Conservation (phyloP, 495 filamentous ascomycete genomes). For the Trichoderma orchidacearum region DNA sequence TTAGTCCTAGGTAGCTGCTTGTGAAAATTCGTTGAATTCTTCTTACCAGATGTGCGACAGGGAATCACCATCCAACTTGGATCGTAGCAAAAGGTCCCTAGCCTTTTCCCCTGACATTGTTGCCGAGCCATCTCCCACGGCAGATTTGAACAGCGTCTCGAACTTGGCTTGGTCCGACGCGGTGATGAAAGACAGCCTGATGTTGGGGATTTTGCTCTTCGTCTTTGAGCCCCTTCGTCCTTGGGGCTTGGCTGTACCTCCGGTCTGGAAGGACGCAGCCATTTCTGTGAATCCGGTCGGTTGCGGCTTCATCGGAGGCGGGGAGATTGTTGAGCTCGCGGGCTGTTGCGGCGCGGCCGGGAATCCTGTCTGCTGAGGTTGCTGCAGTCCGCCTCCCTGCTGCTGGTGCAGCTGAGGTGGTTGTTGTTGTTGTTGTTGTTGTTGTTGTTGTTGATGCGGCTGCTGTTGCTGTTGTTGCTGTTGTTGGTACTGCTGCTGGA, state of each 20-base stretch:
- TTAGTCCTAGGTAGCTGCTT: no score
- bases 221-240: conserved; percentile 22
- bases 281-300: conserved; percentile 66
- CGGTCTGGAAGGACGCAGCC: conserved; percentile 68
- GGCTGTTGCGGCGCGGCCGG: conserved; percentile 8
- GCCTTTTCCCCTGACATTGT: conserved; percentile 89
- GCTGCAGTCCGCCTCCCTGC: conserved; percentile 16
- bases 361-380: conserved; percentile 18
- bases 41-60: conserved; percentile 74
- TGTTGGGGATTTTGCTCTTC: conserved; percentile 74
- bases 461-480: conserved; percentile 28
- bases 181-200: conserved; percentile 89
- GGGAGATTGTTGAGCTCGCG: conserved; percentile 13
- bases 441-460: conserved; percentile 25
- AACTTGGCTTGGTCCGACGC: conserved; percentile 94
- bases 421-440: conserved; percentile 30
- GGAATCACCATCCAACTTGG: conserved; percentile 68
- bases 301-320: conserved; percentile 46
- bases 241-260: conserved; percentile 37
- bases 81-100: conserved; percentile 74
- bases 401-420: conserved; percentile 24
- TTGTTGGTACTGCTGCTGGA: conserved; percentile 30
- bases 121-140: conserved; percentile 67
- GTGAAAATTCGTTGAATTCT: not conserved
- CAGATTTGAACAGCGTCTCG: conserved; percentile 94